These are phyloP conservation scores for Syncephalastrum monosporum DNA, from an alignment of 371 early-diverging fungal genomes.

Conservation along the genomic window DNA sequence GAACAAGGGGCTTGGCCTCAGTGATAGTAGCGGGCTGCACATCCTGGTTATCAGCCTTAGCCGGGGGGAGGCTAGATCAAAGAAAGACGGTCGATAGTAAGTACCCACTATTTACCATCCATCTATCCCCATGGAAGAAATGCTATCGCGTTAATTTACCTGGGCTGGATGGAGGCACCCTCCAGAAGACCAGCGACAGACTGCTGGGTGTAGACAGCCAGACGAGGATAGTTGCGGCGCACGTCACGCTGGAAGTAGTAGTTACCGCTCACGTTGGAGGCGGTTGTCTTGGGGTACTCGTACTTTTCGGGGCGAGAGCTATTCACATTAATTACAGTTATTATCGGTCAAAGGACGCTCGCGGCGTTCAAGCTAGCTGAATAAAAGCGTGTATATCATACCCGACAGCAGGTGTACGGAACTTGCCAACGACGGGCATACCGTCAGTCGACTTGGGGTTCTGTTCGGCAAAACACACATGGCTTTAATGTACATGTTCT, in stretches of 20 bases:
- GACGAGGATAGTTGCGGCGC: conserved; percentile 88
- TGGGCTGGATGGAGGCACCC: conserved; percentile 43
- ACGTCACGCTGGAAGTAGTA: conserved; percentile 89
- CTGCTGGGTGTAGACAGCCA: conserved; percentile 79
- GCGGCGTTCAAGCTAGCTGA: not conserved
- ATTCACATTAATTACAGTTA: not conserved
- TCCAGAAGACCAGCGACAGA: conserved; percentile 69
- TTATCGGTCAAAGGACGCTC: not conserved
- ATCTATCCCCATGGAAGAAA: no score
- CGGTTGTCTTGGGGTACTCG: conserved; percentile 51
- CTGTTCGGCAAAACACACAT: conserved; percentile 20
- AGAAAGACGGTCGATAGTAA: not conserved
- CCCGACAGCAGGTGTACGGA: conserved; percentile 62
- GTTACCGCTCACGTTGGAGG: conserved; percentile 75
- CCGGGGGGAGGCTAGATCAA: conserved; percentile 26
- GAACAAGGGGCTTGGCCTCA: conserved; percentile 40
- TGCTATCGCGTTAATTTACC: conserved; percentile 24
- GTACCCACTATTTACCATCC: no score
- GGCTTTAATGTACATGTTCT: not conserved
- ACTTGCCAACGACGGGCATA: conserved; percentile 60
- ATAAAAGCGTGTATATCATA: conserved; percentile 21
- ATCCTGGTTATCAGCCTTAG: conserved; percentile 21
- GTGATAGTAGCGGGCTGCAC: conserved; percentile 18
- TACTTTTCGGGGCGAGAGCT: conserved; percentile 59
- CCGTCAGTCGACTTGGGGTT: conserved; percentile 62